Evolutionary conservation across 495 filamentous ascomycete genomes (phyloP), one percentile per base, ranked within the genome.

Genomic region (Beverwykella pulmonaria): DNA sequence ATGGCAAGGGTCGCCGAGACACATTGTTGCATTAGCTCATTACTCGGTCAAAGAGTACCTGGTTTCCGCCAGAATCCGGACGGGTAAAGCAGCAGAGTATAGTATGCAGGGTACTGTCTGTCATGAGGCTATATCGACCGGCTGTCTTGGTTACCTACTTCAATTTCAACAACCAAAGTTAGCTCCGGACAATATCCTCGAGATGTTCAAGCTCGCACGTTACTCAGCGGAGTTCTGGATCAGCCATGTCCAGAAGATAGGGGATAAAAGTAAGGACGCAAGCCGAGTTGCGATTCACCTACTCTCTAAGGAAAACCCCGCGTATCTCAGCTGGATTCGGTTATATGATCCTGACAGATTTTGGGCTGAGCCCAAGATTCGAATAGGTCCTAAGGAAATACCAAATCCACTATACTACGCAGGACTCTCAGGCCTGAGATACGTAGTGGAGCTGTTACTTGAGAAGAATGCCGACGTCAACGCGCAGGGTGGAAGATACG

Each of bases 161-260:
- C 47, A 61, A 22, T 61, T 61, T 19, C 26, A 61, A n/a, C n/a
- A n/a, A 39, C 30, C 46, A 32, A 27, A 53, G 25, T 20, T 7
- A 5, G 26, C 26, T 5, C 9, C 25, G 8, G 49, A 29, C 4
- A 36, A 49, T 23, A 30, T 15, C 5, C 48, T 59, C 25, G 23
- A 12, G 10, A 26, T 26, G 39, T 59, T 26, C 26, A 59, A 49
- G 20, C 56, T 49, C 9, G 41, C 56, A 49, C 56, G 56, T 22
- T 59, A 59, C 41, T 59, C 41, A 48, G 56, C 41, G 39, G 56
- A 59, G 56, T 44, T 47, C 56, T 59, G 56, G 56, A n/a, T 49
- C 5, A 59, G 56, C 36, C 25, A 59, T 17, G 22, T 23, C 26
- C 27, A 59, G 44, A 59, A 49, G 20, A 49, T 25, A 59, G 56